Evolutionary conservation across 176 grass and related monocot species (phyloP), one percentile per base, ranked within the genome.

Genomic region (Oryza meridionalis): DNA sequence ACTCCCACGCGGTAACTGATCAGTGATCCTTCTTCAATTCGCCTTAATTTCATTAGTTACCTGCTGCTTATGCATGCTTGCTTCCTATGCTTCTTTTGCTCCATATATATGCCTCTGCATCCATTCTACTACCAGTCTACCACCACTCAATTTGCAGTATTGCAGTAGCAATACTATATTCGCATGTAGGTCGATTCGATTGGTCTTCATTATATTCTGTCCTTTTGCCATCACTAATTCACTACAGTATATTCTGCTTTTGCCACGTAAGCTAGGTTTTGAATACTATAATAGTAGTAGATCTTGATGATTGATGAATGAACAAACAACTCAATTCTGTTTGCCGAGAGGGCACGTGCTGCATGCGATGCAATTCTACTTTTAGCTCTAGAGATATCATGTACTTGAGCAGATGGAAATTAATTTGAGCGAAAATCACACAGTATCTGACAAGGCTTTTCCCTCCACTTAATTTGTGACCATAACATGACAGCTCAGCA

Each of bases 1-100:
- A 98, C 65, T 98, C 96, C 27, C 83, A 87, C 72, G 93, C 91
- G 84, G 96, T 98, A 91, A 73, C 42, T 69, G 8, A 31, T 69
- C 12, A 31, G 26, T 76, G 17, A 59, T 59, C 19, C 55, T 59
- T 59, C 51, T 58, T 58, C 29, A 29, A 29, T 29, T 29, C 6
- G 51, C 42, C 12, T 11, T 29, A 29, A 29, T 29, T 67, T 73
- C 61, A 51, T 64, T 21, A 22, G 58, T 64, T 21, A 22, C 66
- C 66, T 29, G 29, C 29, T 3, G 7, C 16, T 9, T 64, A 42
- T 33, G n/a, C 11, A 8, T 40, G 37, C 37, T 40, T 37, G 35
- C 35, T 55, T 58, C 35, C 8, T 38, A 40, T 71, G 65, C 40
- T 70, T 77, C 22, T 77, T 51, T 76, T 32, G 8, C 75, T 64